Conservation (phyloP, 179 eudicot genomes). For the Beta lomatogona region DNA sequence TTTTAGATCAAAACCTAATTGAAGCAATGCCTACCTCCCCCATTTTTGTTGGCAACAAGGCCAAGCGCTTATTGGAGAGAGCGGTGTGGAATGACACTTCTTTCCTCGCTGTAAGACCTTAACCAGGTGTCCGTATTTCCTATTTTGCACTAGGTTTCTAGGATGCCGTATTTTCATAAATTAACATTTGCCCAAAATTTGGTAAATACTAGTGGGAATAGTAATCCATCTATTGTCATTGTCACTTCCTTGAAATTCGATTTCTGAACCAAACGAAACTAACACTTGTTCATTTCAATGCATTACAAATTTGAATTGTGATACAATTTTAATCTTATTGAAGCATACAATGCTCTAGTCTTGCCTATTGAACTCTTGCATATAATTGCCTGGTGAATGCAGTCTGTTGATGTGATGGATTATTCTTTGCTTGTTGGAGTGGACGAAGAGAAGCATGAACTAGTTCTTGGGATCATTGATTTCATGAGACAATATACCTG, state of each 20-base stretch:
- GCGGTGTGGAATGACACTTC: slow-evolving; percentile 99
- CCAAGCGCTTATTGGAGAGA: slow-evolving; percentile 86
- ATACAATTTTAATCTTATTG: no score
- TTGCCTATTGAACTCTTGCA: not conserved
- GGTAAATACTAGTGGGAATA: not conserved
- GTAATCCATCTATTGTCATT: not conserved
- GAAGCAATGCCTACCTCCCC: slow-evolving; percentile 99
- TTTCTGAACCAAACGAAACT: not conserved
- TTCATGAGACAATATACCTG: slow-evolving; percentile 99
- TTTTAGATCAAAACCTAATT: slow-evolving; percentile 94
- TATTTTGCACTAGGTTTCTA: no score
- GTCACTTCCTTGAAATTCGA: not conserved
- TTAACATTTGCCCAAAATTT: not conserved
- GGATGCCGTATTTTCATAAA: not conserved
- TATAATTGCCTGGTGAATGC: slow-evolving; percentile 31
- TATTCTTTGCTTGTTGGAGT: slow-evolving; percentile 87
- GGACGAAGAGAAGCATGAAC: slow-evolving; percentile 90
- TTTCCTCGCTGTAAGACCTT: slow-evolving; percentile 86
- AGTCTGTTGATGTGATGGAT: slow-evolving; percentile 96
- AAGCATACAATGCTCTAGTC: not conserved
- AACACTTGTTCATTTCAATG: not conserved
- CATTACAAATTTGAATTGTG: not conserved
- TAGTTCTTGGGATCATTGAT: slow-evolving; percentile 92
- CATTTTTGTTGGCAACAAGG: slow-evolving; percentile 95
- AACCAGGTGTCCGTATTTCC: not conserved